Evolutionary conservation across 1,139 yeast genomes (phyloP).

Genomic region (Hansenula lynferdii): DNA sequence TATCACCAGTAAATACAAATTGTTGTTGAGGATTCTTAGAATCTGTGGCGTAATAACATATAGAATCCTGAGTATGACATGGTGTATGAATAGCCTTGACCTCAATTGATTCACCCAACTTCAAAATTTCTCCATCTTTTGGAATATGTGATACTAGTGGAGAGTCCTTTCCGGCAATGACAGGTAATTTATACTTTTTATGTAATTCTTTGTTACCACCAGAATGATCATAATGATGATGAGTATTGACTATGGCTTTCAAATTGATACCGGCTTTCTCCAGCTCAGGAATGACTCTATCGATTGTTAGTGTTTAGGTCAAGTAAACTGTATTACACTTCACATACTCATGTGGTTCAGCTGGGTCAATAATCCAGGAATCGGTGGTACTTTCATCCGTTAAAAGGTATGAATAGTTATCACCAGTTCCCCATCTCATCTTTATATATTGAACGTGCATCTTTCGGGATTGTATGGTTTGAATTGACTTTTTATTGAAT

Average conservation of each 20-base stretch:
- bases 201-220: conserved; percentile 67
- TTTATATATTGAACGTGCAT: conserved; percentile 84
- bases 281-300: conserved; percentile 31
- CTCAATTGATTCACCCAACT: conserved; percentile 58
- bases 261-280: conserved; percentile 37
- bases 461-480: conserved; percentile 28
- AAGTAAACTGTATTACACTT: background rate
- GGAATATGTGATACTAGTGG: conserved; percentile 69
- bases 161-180: conserved; percentile 85
- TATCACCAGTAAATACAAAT: conserved; percentile 93
- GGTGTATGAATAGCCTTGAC: conserved; percentile 91
- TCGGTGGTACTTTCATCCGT: conserved; percentile 60
- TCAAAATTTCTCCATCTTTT: conserved; percentile 52
- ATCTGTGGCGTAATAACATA: conserved; percentile 78
- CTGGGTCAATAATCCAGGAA: conserved; percentile 91
- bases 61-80: conserved; percentile 95
- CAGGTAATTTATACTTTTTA: conserved; percentile 38
- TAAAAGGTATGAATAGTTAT: conserved; percentile 81
- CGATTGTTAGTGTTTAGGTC: background rate
- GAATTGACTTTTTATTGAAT: background rate
- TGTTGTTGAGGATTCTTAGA: conserved; percentile 44
- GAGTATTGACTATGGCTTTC: conserved; percentile 85
- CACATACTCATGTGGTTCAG: conserved; percentile 58
- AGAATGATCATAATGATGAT: conserved; percentile 92
- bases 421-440: conserved; percentile 95